These are phyloP conservation scores for Heterobasidion parviporum DNA, from an alignment of 1,284 basidiomycete genomes.

Conservation along the genomic window DNA sequence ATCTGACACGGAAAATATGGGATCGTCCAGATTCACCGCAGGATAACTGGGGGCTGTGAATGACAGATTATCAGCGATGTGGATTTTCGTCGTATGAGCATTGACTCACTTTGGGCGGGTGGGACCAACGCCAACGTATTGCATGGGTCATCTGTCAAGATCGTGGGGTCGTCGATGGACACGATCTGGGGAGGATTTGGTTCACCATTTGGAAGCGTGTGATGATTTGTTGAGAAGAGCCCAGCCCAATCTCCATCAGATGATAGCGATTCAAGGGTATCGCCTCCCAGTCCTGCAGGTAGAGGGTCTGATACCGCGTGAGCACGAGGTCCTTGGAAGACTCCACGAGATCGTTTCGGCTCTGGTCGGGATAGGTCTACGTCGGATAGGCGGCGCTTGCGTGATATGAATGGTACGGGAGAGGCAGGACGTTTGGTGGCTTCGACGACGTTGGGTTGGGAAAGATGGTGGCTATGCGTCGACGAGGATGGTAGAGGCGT, in stretches of 20 bases:
- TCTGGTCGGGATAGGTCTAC: neutral
- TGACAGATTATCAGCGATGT: too few relatives aligned
- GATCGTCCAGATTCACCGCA: too few relatives aligned
- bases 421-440: neutral
- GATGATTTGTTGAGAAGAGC: neutral
- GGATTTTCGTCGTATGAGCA: neutral
- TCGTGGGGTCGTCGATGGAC: too few relatives aligned
- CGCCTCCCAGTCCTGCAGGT: neutral
- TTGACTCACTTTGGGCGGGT: neutral
- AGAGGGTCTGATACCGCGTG: neutral
- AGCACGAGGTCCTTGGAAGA: neutral
- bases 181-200: neutral
- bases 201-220: neutral
- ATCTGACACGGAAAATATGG: too few relatives aligned
- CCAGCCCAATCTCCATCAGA: neutral
- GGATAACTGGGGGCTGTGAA: too few relatives aligned
- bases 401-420: neutral
- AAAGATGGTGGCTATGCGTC: neutral
- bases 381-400: constrained; percentile 4
- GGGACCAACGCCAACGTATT: neutral
- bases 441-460: neutral
- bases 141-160: too few relatives aligned
- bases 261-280: neutral
- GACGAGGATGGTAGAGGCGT: neutral
- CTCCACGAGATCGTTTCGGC: neutral